Evolutionary conservation across 2,329 filamentous ascomycete species (phyloP), one percentile per base, ranked within the genome.

Genomic region (Fusarium sp.): DNA sequence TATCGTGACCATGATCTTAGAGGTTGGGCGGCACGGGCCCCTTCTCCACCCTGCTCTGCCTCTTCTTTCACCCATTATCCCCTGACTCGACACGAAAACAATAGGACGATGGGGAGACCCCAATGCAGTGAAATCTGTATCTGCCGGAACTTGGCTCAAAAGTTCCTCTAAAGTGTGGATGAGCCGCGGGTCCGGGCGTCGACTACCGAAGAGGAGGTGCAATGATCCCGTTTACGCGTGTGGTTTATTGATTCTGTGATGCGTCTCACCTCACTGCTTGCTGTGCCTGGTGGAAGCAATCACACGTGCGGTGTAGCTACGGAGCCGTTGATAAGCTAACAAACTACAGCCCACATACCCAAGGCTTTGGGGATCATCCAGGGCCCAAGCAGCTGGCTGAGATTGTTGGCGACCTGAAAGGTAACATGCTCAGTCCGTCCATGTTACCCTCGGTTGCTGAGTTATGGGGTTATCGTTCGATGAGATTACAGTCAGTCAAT

Each of bases 141-240:
- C 62, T 69, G 66, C 67, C 67, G 62, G 62, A 59, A 31, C 63
- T 48, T 70, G 59, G 48, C 26, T 43, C 65, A 69, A 69, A 69
- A 69, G 67, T 64, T 58, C 67, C 67, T 61, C 56, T 52, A 45
- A 34, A 50, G 48, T 58, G 44, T 67, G 55, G 44, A 45, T 53
- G 62, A 66, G 51, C 28, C 66, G 66, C 62, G 67, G 67, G 66
- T 52, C 66, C 62, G 62, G 66, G 67, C 57, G 56, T 67, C 39
- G 56, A 69, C 61, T 69, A 56, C 55, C 61, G 48, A 65, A 44
- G 41, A 65, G 28, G 37, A 65, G 28, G 37, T 44, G 42, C 37
- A 45, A 57, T 62, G 51, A 62, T 62, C 51, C 61, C 19, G 56
- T 53, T 16, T 23, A 23, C 43, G 46, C 55, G 55, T 62, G 44